These are phyloP conservation scores for Gossypium longicalyx DNA, from an alignment of 345 rosid species.

Conservation along the genomic window DNA sequence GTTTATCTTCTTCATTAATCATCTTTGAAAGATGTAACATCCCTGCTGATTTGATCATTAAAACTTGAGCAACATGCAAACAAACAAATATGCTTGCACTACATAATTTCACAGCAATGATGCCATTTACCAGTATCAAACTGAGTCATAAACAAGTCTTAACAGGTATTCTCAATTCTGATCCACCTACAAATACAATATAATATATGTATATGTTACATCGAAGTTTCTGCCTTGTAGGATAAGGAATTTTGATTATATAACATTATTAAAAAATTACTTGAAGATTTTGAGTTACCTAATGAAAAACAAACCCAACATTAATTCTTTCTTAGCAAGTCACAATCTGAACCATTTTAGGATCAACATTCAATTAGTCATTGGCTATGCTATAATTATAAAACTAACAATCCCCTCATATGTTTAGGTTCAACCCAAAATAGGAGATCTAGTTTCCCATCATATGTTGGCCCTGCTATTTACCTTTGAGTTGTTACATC, in stretches of 20 bases:
- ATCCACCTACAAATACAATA: not conserved
- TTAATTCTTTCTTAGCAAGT: too few relatives aligned
- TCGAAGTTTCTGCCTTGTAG: too few relatives aligned
- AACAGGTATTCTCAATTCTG: not conserved
- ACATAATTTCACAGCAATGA: not conserved
- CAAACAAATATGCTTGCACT: not conserved
- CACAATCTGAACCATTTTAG: too few relatives aligned
- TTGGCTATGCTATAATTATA: too few relatives aligned
- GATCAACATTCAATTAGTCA: too few relatives aligned
- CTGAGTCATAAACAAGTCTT: not conserved
- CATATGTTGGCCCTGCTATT: not conserved
- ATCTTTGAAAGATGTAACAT: not conserved
- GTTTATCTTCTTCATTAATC: too few relatives aligned
- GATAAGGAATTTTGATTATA: too few relatives aligned
- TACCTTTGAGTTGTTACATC: constrained; percentile 7
- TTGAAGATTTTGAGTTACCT: too few relatives aligned
- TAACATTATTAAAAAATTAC: too few relatives aligned
- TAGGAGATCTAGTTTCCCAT: not conserved
- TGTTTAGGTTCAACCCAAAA: not conserved
- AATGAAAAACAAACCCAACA: too few relatives aligned
- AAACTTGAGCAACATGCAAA: not conserved
- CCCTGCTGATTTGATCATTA: not conserved
- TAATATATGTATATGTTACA: too few relatives aligned
- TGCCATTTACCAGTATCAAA: not conserved
- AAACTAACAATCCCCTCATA: too few relatives aligned